A percentile compares a stretch with the other conserved stretches of the same genome.
These are phyloP conservation scores for Aspergillus ochraceoroseus DNA, from an alignment of 2,329 filamentous ascomycete species.

Conservation along the genomic window DNA sequence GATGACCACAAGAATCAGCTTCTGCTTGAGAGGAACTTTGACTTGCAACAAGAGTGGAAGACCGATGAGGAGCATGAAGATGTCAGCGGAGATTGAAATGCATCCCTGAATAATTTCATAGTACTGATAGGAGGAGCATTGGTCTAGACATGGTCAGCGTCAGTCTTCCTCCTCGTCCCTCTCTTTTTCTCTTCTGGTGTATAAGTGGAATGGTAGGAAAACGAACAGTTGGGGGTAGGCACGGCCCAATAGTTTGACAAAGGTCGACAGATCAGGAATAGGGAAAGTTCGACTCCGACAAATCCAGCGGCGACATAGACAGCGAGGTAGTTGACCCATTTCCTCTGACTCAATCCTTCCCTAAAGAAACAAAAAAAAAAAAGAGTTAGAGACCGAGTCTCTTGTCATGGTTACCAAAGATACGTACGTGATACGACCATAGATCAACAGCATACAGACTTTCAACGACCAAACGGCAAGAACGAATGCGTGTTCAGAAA, in stretches of 20 bases:
- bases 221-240: conserved; percentile 38
- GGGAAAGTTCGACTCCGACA: conserved; percentile 47
- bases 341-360: conserved; percentile 33
- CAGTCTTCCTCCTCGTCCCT: too few species aligned
- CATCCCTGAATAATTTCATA: conserved; percentile 45
- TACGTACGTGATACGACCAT: conserved; percentile 47
- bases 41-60: conserved; percentile 43
- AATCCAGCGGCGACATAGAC: conserved; percentile 47
- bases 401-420: not conserved
- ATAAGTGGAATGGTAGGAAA: not conserved
- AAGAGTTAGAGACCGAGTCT: too few species aligned
- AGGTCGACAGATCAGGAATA: conserved; percentile 51
- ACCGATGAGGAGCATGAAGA: conserved; percentile 42
- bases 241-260: conserved; percentile 51
- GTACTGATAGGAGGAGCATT: conserved; percentile 45
- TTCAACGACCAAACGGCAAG: conserved; percentile 52
- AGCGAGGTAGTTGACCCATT: conserved; percentile 36
- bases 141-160: conserved; percentile 26
- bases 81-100: conserved; percentile 45
- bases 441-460: conserved; percentile 51
- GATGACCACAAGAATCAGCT: conserved; percentile 41
- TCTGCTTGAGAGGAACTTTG: conserved; percentile 41
- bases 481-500: conserved; percentile 59
- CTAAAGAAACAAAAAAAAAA: too few species aligned
- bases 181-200: too few species aligned